phyloP scores from a whole-genome alignment of 2,329 filamentous ascomycete species.

The Camillea tinctor region DNA sequence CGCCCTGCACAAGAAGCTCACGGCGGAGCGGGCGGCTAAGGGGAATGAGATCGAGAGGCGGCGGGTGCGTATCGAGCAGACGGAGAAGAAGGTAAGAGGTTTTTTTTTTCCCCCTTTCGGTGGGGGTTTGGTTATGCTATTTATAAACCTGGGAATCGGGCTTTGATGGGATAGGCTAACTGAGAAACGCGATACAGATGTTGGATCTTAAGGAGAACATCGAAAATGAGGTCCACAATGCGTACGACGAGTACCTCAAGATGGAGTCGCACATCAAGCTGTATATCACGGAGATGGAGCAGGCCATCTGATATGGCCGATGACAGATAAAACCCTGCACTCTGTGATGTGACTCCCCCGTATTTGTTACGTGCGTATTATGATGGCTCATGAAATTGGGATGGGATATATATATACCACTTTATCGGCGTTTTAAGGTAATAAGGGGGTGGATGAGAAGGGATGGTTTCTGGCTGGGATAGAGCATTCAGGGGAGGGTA shows the following conservation, averaged over 20 bases:
- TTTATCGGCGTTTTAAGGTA: conserved; percentile 1
- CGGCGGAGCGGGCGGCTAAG: conserved; percentile 82
- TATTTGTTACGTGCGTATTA: conserved; percentile 20
- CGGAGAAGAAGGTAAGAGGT: conserved; percentile 93
- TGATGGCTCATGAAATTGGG: conserved; percentile 27
- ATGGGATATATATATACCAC: conserved; percentile 5
- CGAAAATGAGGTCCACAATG: conserved; percentile 86
- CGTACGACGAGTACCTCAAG: conserved; percentile 94
- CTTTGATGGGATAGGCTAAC: background rate
- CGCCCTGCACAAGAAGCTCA: conserved; percentile 74
- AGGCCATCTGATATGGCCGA: conserved; percentile 66
- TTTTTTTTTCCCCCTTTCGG: background rate
- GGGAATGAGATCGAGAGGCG: conserved; percentile 88
- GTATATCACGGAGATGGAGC: conserved; percentile 99
- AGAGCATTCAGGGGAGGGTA: background rate
- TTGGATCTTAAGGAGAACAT: conserved; percentile 96
- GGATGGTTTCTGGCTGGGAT: background rate
- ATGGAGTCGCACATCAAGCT: conserved; percentile 96
- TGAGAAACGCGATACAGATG: conserved; percentile 62
- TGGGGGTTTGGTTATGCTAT: conserved; percentile 15
- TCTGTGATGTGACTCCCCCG: too few relatives aligned
- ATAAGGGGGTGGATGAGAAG: conserved; percentile 1
- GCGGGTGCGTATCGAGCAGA: conserved; percentile 93
- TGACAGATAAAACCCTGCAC: conserved; percentile 5
- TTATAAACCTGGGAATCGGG: background rate